phyloP scores from a whole-genome alignment of 2,329 filamentous ascomycete species.

The Septoria linicola region DNA sequence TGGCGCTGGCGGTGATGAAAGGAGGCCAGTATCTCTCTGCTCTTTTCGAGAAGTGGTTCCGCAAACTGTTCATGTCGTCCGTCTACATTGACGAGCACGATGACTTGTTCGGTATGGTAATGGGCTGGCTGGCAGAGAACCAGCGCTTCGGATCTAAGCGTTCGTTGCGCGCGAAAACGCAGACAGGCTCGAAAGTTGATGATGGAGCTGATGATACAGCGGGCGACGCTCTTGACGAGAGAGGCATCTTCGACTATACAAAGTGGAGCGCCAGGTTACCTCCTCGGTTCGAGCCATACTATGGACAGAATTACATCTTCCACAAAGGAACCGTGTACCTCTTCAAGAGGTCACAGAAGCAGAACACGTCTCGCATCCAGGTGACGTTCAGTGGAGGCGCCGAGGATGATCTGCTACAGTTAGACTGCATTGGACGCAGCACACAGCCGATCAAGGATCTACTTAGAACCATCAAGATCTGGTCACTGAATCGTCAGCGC shows the following conservation, averaged over 20 bases:
- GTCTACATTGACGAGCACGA: constrained; percentile 49
- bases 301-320: constrained; percentile 47
- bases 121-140: constrained; percentile 47
- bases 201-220: constrained; percentile 39
- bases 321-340: constrained; percentile 45
- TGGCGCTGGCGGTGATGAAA: constrained; percentile 45
- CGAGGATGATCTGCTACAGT: constrained; percentile 45
- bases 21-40: constrained; percentile 41
- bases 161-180: constrained; percentile 44
- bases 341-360: constrained; percentile 42
- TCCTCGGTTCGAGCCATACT: constrained; percentile 51
- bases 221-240: constrained; percentile 40
- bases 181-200: constrained; percentile 38
- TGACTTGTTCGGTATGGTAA: constrained; percentile 44
- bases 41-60: constrained; percentile 36
- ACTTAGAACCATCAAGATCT: constrained; percentile 47
- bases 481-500: constrained; percentile 44
- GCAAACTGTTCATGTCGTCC: constrained; percentile 43
- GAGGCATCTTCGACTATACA: constrained; percentile 51
- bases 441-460: constrained; percentile 51
- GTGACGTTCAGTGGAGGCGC: constrained; percentile 26
- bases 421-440: constrained; percentile 50
- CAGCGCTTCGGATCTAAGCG: constrained; percentile 39
- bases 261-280: constrained; percentile 51
- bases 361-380: constrained; percentile 32